phyloP scores from a whole-genome alignment of 352 stramenopile species.

The Aphanomyces invadans region DNA sequence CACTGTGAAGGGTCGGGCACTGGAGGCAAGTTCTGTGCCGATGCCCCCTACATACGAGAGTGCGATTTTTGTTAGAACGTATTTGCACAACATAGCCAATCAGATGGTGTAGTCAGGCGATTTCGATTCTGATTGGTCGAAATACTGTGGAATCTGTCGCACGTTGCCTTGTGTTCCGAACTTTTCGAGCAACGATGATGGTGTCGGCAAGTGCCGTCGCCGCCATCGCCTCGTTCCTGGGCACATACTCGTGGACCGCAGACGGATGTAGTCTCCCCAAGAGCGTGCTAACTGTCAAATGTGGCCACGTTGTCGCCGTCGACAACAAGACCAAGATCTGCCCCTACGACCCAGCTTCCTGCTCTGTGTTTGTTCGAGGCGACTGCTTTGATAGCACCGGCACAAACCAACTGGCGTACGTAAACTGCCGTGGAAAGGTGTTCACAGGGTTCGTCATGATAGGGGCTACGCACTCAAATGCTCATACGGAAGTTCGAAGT shows the following conservation, averaged over 20 bases:
- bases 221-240: background rate
- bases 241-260: background rate
- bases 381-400: constrained; percentile 1
- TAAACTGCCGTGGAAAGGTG: too few species aligned
- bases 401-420: background rate
- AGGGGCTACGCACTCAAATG: background rate
- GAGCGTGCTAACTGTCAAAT: constrained; percentile 2
- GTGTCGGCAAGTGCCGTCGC: background rate
- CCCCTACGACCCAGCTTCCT: constrained; percentile 9
- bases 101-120: background rate
- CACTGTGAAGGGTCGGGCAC: too few species aligned
- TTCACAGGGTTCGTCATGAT: too few species aligned
- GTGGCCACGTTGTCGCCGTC: constrained; percentile 12
- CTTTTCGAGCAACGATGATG: background rate
- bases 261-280: constrained; percentile 7
- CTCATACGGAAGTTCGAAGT: constrained; percentile 8
- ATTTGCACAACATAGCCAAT: background rate
- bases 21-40: too few species aligned
- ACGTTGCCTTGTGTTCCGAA: background rate
- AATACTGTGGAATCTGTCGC: background rate
- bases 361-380: background rate
- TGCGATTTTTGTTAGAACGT: too few species aligned
- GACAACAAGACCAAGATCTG: background rate
- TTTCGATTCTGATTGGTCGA: background rate
- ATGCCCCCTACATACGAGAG: too few species aligned